Base-by-base conservation (phyloP, 257 asterid species). In the Solanum gracilifrons region DNA sequence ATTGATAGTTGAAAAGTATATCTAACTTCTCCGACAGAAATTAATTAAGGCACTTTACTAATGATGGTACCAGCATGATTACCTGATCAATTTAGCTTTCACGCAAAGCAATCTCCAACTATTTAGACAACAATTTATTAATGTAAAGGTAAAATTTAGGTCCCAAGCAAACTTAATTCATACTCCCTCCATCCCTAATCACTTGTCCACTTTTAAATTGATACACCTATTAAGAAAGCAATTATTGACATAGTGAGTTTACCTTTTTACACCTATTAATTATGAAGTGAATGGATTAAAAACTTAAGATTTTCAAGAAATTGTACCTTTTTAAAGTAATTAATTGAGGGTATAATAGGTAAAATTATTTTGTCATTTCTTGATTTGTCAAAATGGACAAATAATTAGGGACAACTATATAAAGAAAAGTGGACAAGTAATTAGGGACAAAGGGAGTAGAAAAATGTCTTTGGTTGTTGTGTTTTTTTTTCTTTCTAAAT, bases 171-270 rank as follows among this genome's bases (percentile, higher is more conserved):
- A 68, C 21, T 13, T 68, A 27, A 21, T 35, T 36, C 29, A 11
- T 25, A 39, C 43, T 9, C 4, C 13, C 13, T 9, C 13, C 43
- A 13, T 39, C 0, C 1, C 1, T 39, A 39, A 39, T 39, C 9
- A 39, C 13, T 39, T 39, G 1, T 3, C 43, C 4, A 9, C 0
- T 39, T 39, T 39, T 9, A 39, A 39, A 39, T 39, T 39, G 13
- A 0, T 0, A 2, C 1, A 39, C 11, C 1, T 39, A 39, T 39
- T 9, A 39, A 39, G 13, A 39, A 39, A 39, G 0, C 0, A 39
- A 39, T 39, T 39, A 9, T 39, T 39, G 43, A 39, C 43, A 9
- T 39, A 39, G 13, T 3, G 13, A 9, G 13, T 39, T 39, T 39
- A 39, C 4, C 43, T 9, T 39, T 39, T 9, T 39, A 39, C 43